Evolutionary conservation across 257 asterid genomes (phyloP).

Genomic region (Solanum chilense): DNA sequence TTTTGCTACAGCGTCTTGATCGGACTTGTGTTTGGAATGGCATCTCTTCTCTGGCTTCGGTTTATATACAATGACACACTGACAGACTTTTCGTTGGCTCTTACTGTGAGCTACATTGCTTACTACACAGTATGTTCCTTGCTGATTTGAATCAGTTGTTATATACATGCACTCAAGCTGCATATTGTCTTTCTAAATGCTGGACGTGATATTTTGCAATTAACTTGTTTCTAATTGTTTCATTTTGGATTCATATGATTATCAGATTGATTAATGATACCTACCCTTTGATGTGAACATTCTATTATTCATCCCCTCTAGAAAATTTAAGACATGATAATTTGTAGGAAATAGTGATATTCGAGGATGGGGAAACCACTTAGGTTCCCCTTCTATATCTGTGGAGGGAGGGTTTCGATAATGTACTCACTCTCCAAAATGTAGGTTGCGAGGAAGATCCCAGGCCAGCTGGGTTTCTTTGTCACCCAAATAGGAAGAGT

Average conservation of each 20-base stretch:
- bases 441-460: background rate
- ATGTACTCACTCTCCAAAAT: background rate
- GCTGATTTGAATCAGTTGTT: background rate
- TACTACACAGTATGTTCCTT: slow-evolving; percentile 2
- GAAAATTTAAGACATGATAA: background rate
- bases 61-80: slow-evolving; percentile 1
- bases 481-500: background rate
- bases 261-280: background rate
- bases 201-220: background rate
- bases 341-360: background rate
- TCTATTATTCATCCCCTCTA: background rate
- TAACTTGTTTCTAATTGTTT: background rate
- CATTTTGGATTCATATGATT: background rate
- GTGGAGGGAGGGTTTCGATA: background rate
- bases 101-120: slow-evolving; percentile 5
- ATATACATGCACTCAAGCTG: background rate
- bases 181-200: background rate
- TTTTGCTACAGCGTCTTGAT: background rate
- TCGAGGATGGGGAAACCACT: background rate
- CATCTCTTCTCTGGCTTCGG: slow-evolving; percentile 11
- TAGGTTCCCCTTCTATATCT: background rate
- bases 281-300: background rate
- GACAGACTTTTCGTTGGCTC: slow-evolving; percentile 1
- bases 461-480: background rate
- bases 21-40: slow-evolving; percentile 1